Percentiles rank a stretch among this genome's conserved stretches.
Conservation (phyloP, 305 asterid species). For the Solanum hybrid region DNA sequence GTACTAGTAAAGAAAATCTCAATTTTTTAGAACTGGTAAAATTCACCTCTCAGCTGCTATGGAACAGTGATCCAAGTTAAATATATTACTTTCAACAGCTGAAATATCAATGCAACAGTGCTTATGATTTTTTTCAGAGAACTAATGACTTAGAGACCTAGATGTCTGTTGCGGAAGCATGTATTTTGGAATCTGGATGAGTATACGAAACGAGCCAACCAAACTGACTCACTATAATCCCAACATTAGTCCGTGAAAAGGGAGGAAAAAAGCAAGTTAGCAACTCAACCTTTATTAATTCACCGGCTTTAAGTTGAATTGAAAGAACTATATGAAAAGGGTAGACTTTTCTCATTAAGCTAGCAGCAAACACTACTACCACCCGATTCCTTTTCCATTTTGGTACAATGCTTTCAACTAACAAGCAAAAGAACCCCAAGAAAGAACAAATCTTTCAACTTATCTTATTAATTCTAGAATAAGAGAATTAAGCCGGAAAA, state of each 20-base stretch:
- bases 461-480: background rate
- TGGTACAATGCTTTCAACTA: background rate
- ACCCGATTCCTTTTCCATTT: background rate
- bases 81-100: background rate
- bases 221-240: background rate
- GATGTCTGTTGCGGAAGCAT: background rate
- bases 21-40: background rate
- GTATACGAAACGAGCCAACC: background rate
- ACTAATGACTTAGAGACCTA: background rate
- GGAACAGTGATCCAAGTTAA: background rate
- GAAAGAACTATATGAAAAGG: background rate
- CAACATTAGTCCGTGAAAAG: background rate
- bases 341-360: background rate
- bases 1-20: background rate
- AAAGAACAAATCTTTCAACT: background rate
- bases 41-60: background rate
- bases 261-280: background rate
- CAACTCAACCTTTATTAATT: background rate
- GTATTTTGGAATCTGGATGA: background rate
- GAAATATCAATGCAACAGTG: background rate
- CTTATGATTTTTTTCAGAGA: background rate
- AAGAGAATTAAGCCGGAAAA: background rate
- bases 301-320: background rate
- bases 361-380: background rate
- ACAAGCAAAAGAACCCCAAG: background rate